Evolutionary conservation across 2,329 filamentous ascomycete genomes (phyloP), one percentile per base, ranked within the genome.

Genomic region (Epicoccum sorghinum): DNA sequence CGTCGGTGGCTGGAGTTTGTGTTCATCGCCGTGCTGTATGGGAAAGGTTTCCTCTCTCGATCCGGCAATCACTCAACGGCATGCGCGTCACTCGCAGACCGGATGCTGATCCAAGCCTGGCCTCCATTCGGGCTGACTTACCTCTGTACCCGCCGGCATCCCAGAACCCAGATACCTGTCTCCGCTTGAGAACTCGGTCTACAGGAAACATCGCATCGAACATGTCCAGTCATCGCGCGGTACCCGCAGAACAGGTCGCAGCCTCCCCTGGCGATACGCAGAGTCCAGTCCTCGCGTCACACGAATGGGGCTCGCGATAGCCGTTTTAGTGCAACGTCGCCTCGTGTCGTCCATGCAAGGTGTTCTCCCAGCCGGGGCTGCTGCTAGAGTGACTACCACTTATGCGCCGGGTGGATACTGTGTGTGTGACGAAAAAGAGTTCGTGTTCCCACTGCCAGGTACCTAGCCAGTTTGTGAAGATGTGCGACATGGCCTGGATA

Each of bases 321-420:
- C 36, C 48, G 41, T 13, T 45, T 5, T 27, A 4, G 48, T 46
- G 23, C n/a, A 10, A 40, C 23, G 3, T 9, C 1, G 29, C 41
- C 41, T 39, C 41, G 41, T 52, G 48, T 22, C 32, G 10, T 29
- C 41, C 41, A 52, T 45, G 48, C 36, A 52, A 52, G 41, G 48
- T 36, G 22, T 13, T 14, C 10, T 13, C 33, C 1, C 3, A 33
- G 12, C 4, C 24, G 36, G 27, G 23, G 48, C 41, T 46, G 22
- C 12, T 10, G 32, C 10, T 33, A 27, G 3, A 25, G 22, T n/a
- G 35, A 45, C 23, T 35, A 22, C 35, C 36, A 14, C 1, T 9
- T 22, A 29, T 23, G 24, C n/a, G 18, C 24, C 14, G 43, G 1
- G 7, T 18, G 27, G 25, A 13, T 29, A 7, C 22, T 25, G 35